Base-by-base conservation (phyloP, 2,329 filamentous ascomycete genomes). In the Blastomyces silverae region DNA sequence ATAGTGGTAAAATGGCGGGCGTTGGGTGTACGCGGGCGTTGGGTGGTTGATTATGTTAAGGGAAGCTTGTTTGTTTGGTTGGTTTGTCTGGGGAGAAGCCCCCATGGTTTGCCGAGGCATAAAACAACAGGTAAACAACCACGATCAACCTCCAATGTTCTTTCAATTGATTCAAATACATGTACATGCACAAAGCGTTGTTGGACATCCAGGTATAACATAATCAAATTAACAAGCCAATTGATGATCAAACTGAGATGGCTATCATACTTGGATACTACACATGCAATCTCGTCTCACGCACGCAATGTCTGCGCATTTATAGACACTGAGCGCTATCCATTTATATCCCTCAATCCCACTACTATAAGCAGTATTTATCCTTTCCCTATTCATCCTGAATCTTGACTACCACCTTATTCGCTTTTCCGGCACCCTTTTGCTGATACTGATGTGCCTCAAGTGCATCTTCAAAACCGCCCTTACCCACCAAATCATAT, bases 351-450 rank as follows among this genome's bases (percentile, higher is more conserved):
- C 15, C 11, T 20, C 50, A 53, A 53, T 28, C 13, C 13, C 25
- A 17, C 22, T 7, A 4, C 31, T 37, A 10, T 10, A 37, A n/a
- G 8, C 5, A n/a, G n/a, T 20, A 28, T 20, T 13, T 25, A 44
- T 20, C 22, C 15, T 28, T 5, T 20, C 56, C 22, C 20, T 59
- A 59, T 25, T 66, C 66, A 48, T 69, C 67, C 56, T 71, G 70
- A 46, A 72, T 63, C 63, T 71, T 70, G 28, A 69, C 67, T 8
- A 72, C 64, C 15, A 72, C 70, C 56, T 72, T 71, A n/a, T 66
- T 66, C 5, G 65, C 53, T 11, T 70, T 68, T 17, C 67, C 69
- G 6, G 66, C 69, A 20, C 68, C 69, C 13, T 67, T 69, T 20
- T 64, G 39, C 61, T 72, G 68, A 64, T 71, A 68, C 22, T 67